Base-by-base conservation (phyloP, 768 basidiomycete species). In the Nidularia pulvinata region DNA sequence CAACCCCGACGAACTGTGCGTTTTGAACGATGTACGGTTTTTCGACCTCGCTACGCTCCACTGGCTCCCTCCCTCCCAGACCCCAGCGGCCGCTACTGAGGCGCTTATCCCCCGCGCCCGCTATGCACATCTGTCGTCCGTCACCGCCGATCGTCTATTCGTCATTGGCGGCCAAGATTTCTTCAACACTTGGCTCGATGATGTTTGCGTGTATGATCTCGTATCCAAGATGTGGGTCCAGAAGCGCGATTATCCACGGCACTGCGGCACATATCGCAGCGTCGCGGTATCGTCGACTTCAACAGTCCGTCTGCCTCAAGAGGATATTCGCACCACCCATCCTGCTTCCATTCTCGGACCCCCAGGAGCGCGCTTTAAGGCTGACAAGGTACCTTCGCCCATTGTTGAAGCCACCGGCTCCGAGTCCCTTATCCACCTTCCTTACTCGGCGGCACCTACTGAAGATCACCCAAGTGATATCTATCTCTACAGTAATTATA, bases 131-230 rank as follows among this genome's bases (percentile, higher is more conserved):
- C 79, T 98, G 9, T 95, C 93, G 11, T 87, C 93, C 2, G 82
- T 98, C 43, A 89, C 92, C 9, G 80, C 88, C 14, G 87, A 91
- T 69, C 80, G 87, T 36, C 80, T 99, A 34, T 89, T 95, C 67
- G 81, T 99, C 61, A 93, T 97, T 48, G 96, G 97, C 5, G 96
- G 96, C 0, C 96, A 99, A 65, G 94, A 98, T 67, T 83, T 97
- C 56, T 84, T 83, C 60, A 96, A 96, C 62, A 88, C 88, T 47
- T 98, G 95, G 90, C 78, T 96, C 25, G 92, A 98, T 69, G 94
- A 98, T 57, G 82, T 96, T 51, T 89, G 92, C 65, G 89, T 96
- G 6, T 95, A 88, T 58, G 94, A 98, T 65, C 79, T 98, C 36
- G 66, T 76, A 11, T 69, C 73, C 11, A 83, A 83, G 65, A 74